Conservation (phyloP, 257 asterid genomes). For the Cynanchum wilfordii region DNA sequence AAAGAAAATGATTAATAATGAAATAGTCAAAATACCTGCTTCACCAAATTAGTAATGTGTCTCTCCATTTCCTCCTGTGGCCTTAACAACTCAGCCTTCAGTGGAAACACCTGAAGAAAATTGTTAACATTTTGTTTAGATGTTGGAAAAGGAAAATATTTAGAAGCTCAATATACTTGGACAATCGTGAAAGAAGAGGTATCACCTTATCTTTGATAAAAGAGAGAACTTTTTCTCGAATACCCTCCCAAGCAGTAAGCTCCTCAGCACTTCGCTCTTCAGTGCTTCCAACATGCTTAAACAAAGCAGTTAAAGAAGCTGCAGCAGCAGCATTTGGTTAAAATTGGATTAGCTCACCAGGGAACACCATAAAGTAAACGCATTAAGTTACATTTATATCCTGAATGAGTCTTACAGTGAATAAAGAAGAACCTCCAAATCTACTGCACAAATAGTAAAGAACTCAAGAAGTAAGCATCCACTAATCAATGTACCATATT, state of each 20-base stretch:
- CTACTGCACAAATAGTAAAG: not conserved
- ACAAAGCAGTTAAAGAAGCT: constrained; percentile 87
- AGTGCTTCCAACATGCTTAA: constrained; percentile 78
- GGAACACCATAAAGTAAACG: not conserved
- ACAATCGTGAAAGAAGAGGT: not conserved
- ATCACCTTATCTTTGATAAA: constrained; percentile 81
- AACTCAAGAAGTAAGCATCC: not conserved
- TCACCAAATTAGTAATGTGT: constrained; percentile 75
- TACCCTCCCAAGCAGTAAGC: constrained; percentile 67
- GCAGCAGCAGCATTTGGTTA: constrained; percentile 30
- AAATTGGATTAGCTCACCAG: constrained; percentile 2
- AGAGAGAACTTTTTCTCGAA: constrained; percentile 83
- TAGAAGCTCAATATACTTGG: not conserved
- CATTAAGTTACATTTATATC: not conserved
- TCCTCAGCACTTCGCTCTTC: constrained; percentile 81
- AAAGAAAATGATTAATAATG: not conserved
- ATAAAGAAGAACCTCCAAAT: not conserved
- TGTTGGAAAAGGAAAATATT: not conserved
- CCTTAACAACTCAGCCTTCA: constrained; percentile 71
- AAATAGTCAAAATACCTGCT: constrained; percentile 47
- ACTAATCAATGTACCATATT: not conserved
- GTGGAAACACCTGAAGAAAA: constrained; percentile 70
- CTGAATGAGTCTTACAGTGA: not conserved
- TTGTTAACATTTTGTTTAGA: not conserved
- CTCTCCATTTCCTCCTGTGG: constrained; percentile 91